Conservation (phyloP, 306 rosid species). For the peach (Prunus persica) region Prunus_persica_NCBIv2 NC_034009.1:30579501-30580000, state of each 20-base stretch:
- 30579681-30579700: conserved; percentile 23
- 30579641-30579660: conserved; percentile 31
- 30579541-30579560: conserved; percentile 28
- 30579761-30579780: not conserved
- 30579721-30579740: not conserved
- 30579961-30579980: too few species aligned
- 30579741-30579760: not conserved
- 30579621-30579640: conserved; percentile 20
- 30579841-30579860: not conserved
- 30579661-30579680: conserved; percentile 40
- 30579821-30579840: too few species aligned
- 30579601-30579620: conserved; percentile 12
- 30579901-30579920: not conserved
- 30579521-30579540: conserved; percentile 34
- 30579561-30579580: conserved; percentile 11
- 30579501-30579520: conserved; percentile 25
- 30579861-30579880: not conserved
- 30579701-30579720: not conserved
- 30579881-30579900: not conserved
- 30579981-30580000: too few species aligned
- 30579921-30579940: not conserved
- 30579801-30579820: too few species aligned
- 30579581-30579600: conserved; percentile 28
- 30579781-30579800: too few species aligned
- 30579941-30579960: not conserved